These are phyloP conservation scores for Coemansia sp. DNA, from an alignment of 192 early-diverging fungal species.

Conservation along the genomic window DNA sequence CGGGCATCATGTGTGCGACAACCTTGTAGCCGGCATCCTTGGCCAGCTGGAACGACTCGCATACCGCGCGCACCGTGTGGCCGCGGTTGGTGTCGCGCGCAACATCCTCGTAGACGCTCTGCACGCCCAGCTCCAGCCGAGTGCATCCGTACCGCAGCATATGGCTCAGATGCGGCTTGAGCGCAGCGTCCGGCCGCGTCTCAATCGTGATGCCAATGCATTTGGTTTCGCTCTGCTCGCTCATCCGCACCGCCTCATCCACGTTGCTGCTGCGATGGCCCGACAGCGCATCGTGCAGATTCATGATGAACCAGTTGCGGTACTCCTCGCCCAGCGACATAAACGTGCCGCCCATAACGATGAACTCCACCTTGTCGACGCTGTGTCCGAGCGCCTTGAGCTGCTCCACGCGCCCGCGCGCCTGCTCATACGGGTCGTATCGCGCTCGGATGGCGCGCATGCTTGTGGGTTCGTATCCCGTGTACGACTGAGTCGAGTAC, in stretches of 20 bases:
- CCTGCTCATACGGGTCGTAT: constrained; percentile 97
- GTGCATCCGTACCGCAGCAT: constrained; percentile 99
- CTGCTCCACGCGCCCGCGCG: constrained; percentile 92
- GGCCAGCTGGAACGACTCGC: constrained; percentile 95
- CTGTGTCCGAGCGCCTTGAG: constrained; percentile 89
- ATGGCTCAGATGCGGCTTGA: constrained; percentile 96
- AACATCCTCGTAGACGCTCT: constrained; percentile 99
- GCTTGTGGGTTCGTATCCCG: constrained; percentile 98
- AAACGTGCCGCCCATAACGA: constrained; percentile 99
- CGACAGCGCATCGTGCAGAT: constrained; percentile 94
- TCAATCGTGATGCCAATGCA: constrained; percentile 99
- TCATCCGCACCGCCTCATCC: constrained; percentile 97
- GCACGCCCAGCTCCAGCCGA: constrained; percentile 96
- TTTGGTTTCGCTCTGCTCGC: constrained; percentile 94
- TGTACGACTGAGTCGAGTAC: constrained; percentile 99
- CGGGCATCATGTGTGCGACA: constrained; percentile 99
- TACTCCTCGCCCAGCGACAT: constrained; percentile 97
- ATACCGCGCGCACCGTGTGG: constrained; percentile 97
- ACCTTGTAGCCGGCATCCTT: constrained; percentile 99
- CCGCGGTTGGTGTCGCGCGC: constrained; percentile 98
- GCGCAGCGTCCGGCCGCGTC: constrained; percentile 96
- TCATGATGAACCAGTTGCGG: constrained; percentile 96
- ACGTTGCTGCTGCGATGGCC: constrained; percentile 88
- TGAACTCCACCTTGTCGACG: constrained; percentile 99
- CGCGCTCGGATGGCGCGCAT: constrained; percentile 99